Evolutionary conservation across 495 filamentous ascomycete species (phyloP).

Genomic region (Aspergillus homomorphus): DNA sequence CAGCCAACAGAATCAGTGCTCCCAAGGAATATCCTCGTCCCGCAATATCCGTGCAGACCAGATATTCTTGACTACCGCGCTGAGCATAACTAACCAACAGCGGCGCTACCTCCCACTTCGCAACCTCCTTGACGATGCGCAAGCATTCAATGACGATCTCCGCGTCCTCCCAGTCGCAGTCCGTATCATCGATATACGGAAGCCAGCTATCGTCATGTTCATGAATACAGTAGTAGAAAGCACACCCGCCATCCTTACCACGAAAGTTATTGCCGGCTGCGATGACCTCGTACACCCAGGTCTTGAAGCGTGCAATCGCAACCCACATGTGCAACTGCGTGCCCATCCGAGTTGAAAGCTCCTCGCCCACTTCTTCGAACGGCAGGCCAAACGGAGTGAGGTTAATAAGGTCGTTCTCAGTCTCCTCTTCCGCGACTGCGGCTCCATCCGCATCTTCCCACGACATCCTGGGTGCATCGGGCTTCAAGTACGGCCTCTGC

Average conservation of each 20-base stretch:
- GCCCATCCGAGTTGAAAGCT: too few species aligned
- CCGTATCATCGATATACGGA: not conserved
- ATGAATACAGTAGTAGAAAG: conserved; percentile 31
- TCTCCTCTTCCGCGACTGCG: too few species aligned
- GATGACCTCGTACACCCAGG: conserved; percentile 25
- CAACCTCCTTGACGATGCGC: conserved; percentile 39
- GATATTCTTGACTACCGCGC: too few species aligned
- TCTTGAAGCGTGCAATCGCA: conserved; percentile 26
- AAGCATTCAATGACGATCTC: conserved; percentile 41
- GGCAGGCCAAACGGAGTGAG: too few species aligned
- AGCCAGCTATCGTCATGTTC: conserved; percentile 20
- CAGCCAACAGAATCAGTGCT: too few species aligned
- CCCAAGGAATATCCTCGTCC: too few species aligned
- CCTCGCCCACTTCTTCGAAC: too few species aligned
- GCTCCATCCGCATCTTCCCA: too few species aligned
- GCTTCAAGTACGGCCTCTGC: conserved; percentile 24
- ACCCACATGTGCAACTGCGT: conserved; percentile 36
- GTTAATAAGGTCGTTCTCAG: too few species aligned
- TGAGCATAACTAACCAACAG: too few species aligned
- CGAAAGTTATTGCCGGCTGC: conserved; percentile 16
- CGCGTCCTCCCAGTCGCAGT: conserved; percentile 19
- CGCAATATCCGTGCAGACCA: too few species aligned
- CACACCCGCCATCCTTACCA: conserved; percentile 29
- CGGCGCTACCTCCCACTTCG: conserved; percentile 1
- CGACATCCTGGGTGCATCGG: too few species aligned